These are phyloP conservation scores for Alternaria arbusti DNA, from an alignment of 2,329 filamentous ascomycete genomes.

Conservation along the genomic window DNA sequence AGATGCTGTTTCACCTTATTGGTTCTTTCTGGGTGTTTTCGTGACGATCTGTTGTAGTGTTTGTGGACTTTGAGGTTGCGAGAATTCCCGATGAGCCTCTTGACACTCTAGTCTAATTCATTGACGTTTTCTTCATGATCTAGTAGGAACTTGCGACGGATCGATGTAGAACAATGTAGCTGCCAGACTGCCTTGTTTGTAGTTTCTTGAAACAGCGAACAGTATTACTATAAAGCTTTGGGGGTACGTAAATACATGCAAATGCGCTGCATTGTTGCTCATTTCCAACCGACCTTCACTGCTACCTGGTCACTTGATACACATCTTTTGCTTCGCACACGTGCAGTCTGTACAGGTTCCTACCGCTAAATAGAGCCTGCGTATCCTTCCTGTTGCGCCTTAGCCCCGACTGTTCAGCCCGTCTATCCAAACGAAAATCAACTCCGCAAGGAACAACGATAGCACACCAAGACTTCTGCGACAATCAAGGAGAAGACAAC, in stretches of 20 bases:
- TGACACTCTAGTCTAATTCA: neutral
- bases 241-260: neutral
- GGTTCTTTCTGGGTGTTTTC: neutral
- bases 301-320: neutral
- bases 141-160: neutral
- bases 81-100: neutral
- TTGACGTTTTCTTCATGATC: neutral
- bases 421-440: neutral
- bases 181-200: neutral
- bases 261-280: neutral
- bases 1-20: neutral
- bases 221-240: neutral
- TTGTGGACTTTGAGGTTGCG: neutral
- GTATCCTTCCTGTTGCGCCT: neutral
- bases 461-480: neutral
- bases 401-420: neutral
- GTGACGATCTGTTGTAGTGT: neutral
- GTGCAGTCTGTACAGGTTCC: neutral
- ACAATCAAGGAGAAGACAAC: neutral
- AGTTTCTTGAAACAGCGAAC: neutral
- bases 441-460: neutral
- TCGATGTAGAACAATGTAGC: neutral
- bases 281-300: neutral
- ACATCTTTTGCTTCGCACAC: neutral
- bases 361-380: neutral